These are phyloP conservation scores for Pseudogymnoascus sp. DNA, from an alignment of 2,329 filamentous ascomycete genomes.

Conservation along the genomic window DNA sequence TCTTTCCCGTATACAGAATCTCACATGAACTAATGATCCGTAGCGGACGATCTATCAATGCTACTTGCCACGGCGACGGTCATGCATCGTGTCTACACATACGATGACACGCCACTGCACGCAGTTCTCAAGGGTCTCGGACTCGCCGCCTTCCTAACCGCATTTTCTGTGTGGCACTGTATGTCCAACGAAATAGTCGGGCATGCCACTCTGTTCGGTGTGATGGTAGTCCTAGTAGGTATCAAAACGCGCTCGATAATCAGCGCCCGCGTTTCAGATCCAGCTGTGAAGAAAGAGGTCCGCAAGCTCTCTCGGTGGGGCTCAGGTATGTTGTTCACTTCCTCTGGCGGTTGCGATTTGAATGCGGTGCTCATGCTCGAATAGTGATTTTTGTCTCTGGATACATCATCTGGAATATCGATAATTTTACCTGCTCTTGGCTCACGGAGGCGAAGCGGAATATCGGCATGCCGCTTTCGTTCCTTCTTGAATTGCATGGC, in stretches of 20 bases:
- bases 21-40: background rate
- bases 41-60: conserved; percentile 52
- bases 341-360: background rate
- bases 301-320: conserved; percentile 22
- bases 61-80: conserved; percentile 45
- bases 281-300: conserved; percentile 20
- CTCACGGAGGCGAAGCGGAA: conserved; percentile 38
- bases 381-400: conserved; percentile 34
- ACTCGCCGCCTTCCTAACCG: conserved; percentile 34
- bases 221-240: conserved; percentile 22
- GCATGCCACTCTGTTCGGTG: conserved; percentile 23
- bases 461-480: conserved; percentile 48
- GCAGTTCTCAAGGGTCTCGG: conserved; percentile 34
- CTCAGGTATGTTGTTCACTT: conserved; percentile 16
- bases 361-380: background rate
- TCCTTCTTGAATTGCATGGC: conserved; percentile 51
- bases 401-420: conserved; percentile 50
- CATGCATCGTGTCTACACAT: conserved; percentile 42
- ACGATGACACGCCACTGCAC: conserved; percentile 34
- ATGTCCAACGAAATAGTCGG: conserved; percentile 22
- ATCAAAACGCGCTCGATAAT: conserved; percentile 25
- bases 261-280: conserved; percentile 19
- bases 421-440: conserved; percentile 43
- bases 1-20: conserved; percentile 27
- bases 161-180: conserved; percentile 35